phyloP scores from a whole-genome alignment of 148 eudicot genomes.

The Tetragonia tetragonoides region DNA sequence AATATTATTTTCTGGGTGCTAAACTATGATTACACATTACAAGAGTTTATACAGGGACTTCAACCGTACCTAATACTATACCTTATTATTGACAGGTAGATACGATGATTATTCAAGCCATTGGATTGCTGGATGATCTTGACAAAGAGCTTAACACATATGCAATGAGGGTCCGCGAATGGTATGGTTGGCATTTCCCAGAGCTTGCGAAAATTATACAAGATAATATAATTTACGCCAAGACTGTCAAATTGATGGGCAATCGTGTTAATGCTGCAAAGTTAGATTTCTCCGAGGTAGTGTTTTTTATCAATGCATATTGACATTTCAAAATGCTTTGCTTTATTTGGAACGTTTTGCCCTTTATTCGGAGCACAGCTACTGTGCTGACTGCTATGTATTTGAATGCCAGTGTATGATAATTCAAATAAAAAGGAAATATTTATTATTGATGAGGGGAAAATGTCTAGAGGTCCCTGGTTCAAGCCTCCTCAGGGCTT shows the following conservation, averaged over 20 bases:
- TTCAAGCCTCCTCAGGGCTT: too few relatives aligned
- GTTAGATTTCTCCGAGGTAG: slow-evolving; percentile 93
- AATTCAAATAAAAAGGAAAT: not conserved
- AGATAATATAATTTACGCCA: slow-evolving; percentile 86
- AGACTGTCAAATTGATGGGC: slow-evolving; percentile 83
- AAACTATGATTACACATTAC: too few relatives aligned
- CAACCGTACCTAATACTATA: not conserved
- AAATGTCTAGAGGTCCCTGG: too few relatives aligned
- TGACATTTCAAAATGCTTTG: not conserved
- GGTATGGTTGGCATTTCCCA: slow-evolving; percentile 99
- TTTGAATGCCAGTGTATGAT: not conserved
- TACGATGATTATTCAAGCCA: slow-evolving; percentile 96
- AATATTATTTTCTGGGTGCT: too few relatives aligned
- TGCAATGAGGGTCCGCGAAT: slow-evolving; percentile 97
- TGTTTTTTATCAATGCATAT: not conserved
- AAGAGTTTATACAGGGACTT: too few relatives aligned
- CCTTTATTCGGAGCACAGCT: not conserved
- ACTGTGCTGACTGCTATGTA: not conserved
- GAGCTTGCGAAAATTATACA: slow-evolving; percentile 90
- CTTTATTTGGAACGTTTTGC: not conserved
- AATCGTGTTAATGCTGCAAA: slow-evolving; percentile 76
- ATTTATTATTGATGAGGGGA: not conserved
- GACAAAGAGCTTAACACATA: slow-evolving; percentile 94
- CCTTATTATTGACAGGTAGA: slow-evolving; percentile 55
- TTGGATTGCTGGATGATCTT: slow-evolving; percentile 94